phyloP scores from a whole-genome alignment of 306 rosid species.

The Begonia loranthoides region DNA sequence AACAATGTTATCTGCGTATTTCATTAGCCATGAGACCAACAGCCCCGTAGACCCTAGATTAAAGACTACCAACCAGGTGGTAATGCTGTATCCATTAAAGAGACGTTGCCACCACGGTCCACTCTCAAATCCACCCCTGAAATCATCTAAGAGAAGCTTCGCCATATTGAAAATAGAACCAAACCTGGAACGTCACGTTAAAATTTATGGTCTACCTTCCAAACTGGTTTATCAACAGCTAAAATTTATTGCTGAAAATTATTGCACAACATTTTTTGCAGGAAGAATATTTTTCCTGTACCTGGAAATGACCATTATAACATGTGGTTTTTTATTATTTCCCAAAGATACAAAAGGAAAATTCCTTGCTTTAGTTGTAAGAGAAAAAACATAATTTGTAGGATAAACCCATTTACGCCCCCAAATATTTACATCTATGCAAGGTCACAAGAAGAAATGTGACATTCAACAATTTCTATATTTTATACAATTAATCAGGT shows the following conservation, averaged over 20 bases:
- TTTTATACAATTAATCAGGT: too few species aligned
- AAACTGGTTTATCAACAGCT: too few species aligned
- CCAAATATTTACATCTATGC: too few species aligned
- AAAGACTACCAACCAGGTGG: slow-evolving; percentile 84
- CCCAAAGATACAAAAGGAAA: not conserved
- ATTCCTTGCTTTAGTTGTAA: not conserved
- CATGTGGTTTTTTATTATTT: not conserved
- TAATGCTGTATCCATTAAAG: slow-evolving; percentile 64
- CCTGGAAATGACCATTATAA: too few species aligned
- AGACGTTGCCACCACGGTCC: slow-evolving; percentile 98
- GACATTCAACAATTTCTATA: too few species aligned
- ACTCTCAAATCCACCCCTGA: slow-evolving; percentile 77
- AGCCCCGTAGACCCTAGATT: slow-evolving; percentile 96
- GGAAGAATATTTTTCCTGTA: too few species aligned
- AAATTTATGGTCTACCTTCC: not conserved
- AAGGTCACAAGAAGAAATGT: too few species aligned
- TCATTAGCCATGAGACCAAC: slow-evolving; percentile 93
- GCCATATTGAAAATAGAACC: slow-evolving; percentile 87
- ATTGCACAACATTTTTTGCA: too few species aligned
- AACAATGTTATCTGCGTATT: slow-evolving; percentile 92
- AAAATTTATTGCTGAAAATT: too few species aligned
- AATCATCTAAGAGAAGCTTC: slow-evolving; percentile 67
- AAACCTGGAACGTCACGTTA: slow-evolving; percentile 40
- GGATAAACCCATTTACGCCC: too few species aligned
- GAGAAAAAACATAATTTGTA: too few species aligned